Base-by-base conservation (phyloP, 2,329 filamentous ascomycete species). In the Aspergillus transmontanensis region DNA sequence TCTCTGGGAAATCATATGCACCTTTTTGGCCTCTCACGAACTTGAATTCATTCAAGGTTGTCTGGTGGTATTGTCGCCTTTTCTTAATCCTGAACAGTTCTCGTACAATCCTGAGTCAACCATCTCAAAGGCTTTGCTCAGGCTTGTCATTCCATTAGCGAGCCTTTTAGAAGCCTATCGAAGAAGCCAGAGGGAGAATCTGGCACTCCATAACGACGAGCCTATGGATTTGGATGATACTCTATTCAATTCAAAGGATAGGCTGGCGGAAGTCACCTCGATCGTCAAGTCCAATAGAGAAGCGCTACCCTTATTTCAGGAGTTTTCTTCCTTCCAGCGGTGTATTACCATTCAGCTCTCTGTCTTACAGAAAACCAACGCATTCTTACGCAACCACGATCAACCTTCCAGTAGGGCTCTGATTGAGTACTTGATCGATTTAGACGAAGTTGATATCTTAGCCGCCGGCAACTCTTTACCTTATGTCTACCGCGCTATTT, bases 151-250 rank as follows among this genome's bases (percentile, higher is more conserved):
- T 19, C 72, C 73, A 12, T 69, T 80, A 1, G 58, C 71, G 21
- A 63, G 68, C n/a, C 59, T 75, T 6, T 71, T 80, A 32, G 76
- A 79, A 58, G 62, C 59, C n/a, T 57, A 69, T 21, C 69, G 75
- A 26, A 65, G 69, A 43, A 59, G 34, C 6, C 69, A 73, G 50
- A 70, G 69, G 58, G 51, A 64, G 21, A 43, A 53, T 19, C 53
- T 65, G 12, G 39, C 60, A 12, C 39, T 65, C 48, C 26, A 54
- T 4, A 60, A 66, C 11, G 67, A 69, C 41, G 78, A 82, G 62
- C 61, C 67, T 4, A 82, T 83, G 80, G 81, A 83, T 53, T 62
- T 82, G 41, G 80, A 83, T 58, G 76, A 76, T 63, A 71, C 73
- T 23, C 72, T 80, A 39, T 68, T 73, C 41, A 65, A 67, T 19